Base-by-base conservation (phyloP, 768 basidiomycete genomes). In the Boletus tomentosulus region DNA sequence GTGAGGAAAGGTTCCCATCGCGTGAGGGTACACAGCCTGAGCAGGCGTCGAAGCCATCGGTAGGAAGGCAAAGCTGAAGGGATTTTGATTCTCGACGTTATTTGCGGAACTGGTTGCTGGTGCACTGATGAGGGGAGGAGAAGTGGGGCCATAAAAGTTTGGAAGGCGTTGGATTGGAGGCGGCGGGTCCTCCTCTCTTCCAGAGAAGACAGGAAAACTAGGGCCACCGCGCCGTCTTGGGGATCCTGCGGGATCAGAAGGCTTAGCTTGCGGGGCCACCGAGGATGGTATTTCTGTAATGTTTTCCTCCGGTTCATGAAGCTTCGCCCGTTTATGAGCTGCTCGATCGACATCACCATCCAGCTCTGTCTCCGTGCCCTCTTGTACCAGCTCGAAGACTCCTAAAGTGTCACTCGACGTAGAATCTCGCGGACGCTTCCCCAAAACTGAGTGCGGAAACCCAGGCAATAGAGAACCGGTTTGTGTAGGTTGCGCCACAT, bases 381-480 rank as follows among this genome's bases (percentile, higher is more conserved):
- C 75, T 51, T 75, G 67, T n/a, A 67, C 75, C 27, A 70, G 69
- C 51, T 80, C 82, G 6, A 72, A 66, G 10, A 73, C 65, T 48
- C 69, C 76, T 2, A 74, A 68, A 22, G 74, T 59, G 48, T 74
- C 72, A 58, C 75, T 79, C 11, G 74, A 71, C 9, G 73, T 68
- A 2, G 80, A 73, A 57, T 82, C 81, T 56, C 86, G 76, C 48
- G 75, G 78, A 33, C 85, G 81, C 65, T 89, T 89, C n/a, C 87
- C 87, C 16, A 89, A 74, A 30, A 75, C 72, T 22, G 71, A 77
- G 41, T 76, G 73, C 4, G 78, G 68, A 54, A 76, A 64, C 11
- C 74, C 77, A 39, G 78, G 64, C 16, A 70, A 54, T 42, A 70
- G 59, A 39, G 46, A 55, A 34, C 62, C 52, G 12, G 51, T 24